A percentile compares a stretch with the other conserved stretches of the same genome.
These are phyloP conservation scores for Calonectria henricotiae DNA, from an alignment of 2,329 filamentous ascomycete genomes.

Conservation along the genomic window DNA sequence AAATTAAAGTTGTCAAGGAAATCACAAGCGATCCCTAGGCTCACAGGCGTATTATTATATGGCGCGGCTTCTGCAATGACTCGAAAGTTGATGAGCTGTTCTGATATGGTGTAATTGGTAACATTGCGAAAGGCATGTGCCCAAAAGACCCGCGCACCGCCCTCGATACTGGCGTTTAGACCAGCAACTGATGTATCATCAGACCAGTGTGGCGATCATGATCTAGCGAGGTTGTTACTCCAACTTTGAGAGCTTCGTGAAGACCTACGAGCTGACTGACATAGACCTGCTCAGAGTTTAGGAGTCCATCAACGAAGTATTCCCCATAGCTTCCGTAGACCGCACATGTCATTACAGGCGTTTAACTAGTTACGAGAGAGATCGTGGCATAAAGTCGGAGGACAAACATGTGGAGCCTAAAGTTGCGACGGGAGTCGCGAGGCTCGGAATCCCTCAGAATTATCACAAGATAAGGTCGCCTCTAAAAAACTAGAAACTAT, in stretches of 20 bases:
- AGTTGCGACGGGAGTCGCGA: too few species aligned
- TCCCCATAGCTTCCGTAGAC: constrained; percentile 50
- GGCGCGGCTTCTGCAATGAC: constrained; percentile 54
- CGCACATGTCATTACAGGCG: too few species aligned
- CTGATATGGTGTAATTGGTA: constrained; percentile 53
- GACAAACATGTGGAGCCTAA: too few species aligned
- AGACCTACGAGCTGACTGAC: constrained; percentile 64
- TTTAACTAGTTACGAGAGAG: too few species aligned
- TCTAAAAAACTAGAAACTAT: too few species aligned
- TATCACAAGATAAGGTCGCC: too few species aligned
- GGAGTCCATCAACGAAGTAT: constrained; percentile 53
- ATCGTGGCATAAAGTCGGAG: too few species aligned
- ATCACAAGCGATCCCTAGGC: constrained; percentile 63
- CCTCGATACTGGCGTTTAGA: constrained; percentile 64
- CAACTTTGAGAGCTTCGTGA: constrained; percentile 67
- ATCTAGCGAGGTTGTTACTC: constrained; percentile 69
- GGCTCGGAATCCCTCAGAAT: too few species aligned
- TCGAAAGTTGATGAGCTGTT: constrained; percentile 61
- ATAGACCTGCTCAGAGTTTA: constrained; percentile 64
- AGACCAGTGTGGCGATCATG: constrained; percentile 69
- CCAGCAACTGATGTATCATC: constrained; percentile 62
- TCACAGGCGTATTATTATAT: constrained; percentile 53
- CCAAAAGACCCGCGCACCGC: constrained; percentile 67
- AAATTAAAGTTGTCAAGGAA: constrained; percentile 52
- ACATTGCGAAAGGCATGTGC: constrained; percentile 61